Percentiles rank a stretch among this genome's conserved stretches.
Evolutionary conservation across 2,329 filamentous ascomycete species (phyloP).

Genomic region (Fusarium pseudocircinatum): DNA sequence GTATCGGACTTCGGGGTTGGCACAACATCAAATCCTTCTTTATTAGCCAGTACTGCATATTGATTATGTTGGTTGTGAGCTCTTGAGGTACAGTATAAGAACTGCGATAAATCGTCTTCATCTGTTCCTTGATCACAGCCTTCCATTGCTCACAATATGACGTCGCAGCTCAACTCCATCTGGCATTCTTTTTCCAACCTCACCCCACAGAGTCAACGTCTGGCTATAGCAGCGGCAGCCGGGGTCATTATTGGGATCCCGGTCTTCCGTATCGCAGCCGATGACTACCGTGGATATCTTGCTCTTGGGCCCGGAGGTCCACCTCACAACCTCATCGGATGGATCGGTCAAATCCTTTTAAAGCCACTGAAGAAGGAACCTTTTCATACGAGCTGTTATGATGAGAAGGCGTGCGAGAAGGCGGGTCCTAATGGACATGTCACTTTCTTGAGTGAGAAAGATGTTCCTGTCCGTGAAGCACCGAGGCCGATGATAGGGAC

Average conservation of each 20-base stretch:
- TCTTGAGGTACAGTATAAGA: not conserved
- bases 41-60: not conserved
- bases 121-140: not conserved
- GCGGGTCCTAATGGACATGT: conserved; percentile 14
- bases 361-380: conserved; percentile 24
- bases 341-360: conserved; percentile 19
- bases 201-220: not conserved
- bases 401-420: not conserved
- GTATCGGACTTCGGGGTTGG: not conserved
- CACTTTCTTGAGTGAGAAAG: conserved; percentile 14
- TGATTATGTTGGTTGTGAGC: not conserved
- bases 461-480: conserved; percentile 18
- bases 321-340: conserved; percentile 24
- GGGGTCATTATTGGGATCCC: conserved; percentile 11
- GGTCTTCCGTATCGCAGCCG: conserved; percentile 5
- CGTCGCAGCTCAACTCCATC: conserved; percentile 12
- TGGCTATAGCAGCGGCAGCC: not conserved
- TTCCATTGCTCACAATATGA: not conserved
- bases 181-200: not conserved
- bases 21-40: not conserved
- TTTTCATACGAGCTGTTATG: conserved; percentile 13
- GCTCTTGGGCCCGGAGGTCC: conserved; percentile 20
- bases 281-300: conserved; percentile 26
- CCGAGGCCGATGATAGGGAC: conserved; percentile 18
- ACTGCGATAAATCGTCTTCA: not conserved